A percentile compares a stretch with the other conserved stretches of the same genome.
These are phyloP conservation scores for Phellopilus nigrolimitatus DNA, from an alignment of 1,284 basidiomycete genomes.

Conservation along the genomic window DNA sequence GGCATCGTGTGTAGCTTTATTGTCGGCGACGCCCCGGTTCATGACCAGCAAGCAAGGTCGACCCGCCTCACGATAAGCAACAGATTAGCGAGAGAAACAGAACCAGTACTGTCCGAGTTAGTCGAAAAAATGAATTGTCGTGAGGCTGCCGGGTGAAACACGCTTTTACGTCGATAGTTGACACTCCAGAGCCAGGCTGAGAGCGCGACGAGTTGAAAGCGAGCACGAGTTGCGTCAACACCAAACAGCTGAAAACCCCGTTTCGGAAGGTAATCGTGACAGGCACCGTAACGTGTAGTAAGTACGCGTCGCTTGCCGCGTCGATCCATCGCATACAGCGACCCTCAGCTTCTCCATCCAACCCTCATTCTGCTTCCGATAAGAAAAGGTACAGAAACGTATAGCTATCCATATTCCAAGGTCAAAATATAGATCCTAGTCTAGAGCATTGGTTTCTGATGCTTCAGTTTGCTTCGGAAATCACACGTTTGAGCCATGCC, in stretches of 20 bases:
- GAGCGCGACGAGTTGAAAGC: slow-evolving; percentile 2
- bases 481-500: slow-evolving; percentile 52
- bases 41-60: slow-evolving; percentile 13
- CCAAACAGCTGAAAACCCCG: background rate
- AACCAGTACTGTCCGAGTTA: too few relatives aligned
- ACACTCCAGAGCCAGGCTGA: background rate
- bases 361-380: background rate
- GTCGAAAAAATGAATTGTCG: too few relatives aligned
- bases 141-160: background rate
- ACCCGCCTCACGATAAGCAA: background rate
- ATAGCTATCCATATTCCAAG: too few relatives aligned
- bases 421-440: too few relatives aligned
- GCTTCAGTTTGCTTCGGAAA: slow-evolving; percentile 30
- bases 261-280: too few relatives aligned
- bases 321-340: background rate
- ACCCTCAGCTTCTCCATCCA: background rate
- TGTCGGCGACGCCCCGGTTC: slow-evolving; percentile 17
- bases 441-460: too few relatives aligned
- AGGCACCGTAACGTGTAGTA: too few relatives aligned
- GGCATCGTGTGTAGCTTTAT: slow-evolving; percentile 11
- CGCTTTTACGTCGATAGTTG: background rate
- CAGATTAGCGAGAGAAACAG: background rate
- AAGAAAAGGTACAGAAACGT: too few relatives aligned
- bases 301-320: too few relatives aligned
- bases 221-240: slow-evolving; percentile 9